These are phyloP conservation scores for Stipa capillata DNA, from an alignment of 176 grass and related monocot genomes.

Conservation along the genomic window DNA sequence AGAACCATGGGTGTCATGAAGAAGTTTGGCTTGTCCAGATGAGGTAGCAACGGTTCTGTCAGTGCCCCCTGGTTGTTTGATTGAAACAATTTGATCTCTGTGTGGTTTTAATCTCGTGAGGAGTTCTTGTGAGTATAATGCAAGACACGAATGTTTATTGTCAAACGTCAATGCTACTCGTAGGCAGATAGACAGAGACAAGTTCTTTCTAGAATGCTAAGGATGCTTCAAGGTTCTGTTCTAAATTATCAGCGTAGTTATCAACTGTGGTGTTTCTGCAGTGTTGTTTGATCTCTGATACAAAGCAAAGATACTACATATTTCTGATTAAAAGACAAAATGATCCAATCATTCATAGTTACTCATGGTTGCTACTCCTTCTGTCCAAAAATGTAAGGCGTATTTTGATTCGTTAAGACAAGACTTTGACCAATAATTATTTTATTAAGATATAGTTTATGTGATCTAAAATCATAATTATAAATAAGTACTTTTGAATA, in stretches of 20 bases:
- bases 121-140: neutral
- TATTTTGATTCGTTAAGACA: no score
- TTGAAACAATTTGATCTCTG: neutral
- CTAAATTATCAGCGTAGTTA: neutral
- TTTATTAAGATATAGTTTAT: no score
- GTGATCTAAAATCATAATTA: no score
- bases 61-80: neutral
- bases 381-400: no score
- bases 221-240: neutral
- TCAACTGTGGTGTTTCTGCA: neutral
- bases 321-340: neutral
- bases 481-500: no score
- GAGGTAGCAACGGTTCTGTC: constrained; percentile 5
- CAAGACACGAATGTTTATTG: neutral
- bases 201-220: neutral
- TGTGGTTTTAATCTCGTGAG: neutral
- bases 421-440: no score
- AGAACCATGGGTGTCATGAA: constrained; percentile 76
- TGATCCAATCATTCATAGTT: neutral
- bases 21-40: constrained; percentile 66
- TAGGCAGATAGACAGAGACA: neutral
- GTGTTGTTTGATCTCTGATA: neutral
- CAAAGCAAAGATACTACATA: neutral
- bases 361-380: neutral
- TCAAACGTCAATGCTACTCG: neutral